phyloP scores from a whole-genome alignment of 257 asterid genomes.

The Agastache rugosa region DNA sequence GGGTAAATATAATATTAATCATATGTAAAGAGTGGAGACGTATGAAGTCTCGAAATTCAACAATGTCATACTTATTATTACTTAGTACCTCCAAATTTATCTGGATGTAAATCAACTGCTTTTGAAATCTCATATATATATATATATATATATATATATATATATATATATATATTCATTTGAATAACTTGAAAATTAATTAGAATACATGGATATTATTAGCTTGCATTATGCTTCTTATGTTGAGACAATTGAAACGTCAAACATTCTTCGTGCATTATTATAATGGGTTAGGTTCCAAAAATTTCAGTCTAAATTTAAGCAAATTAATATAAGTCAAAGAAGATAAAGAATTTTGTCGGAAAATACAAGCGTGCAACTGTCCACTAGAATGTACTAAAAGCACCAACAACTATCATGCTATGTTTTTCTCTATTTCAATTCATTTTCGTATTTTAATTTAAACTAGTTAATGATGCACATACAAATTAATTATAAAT shows the following conservation, averaged over 20 bases:
- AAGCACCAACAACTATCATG: constrained; percentile 41
- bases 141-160: no score
- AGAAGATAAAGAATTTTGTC: constrained; percentile 21
- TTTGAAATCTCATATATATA: not conserved
- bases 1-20: no score
- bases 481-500: no score
- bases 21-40: no score
- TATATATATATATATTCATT: no score
- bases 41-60: no score
- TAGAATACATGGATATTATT: not conserved
- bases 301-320: not conserved
- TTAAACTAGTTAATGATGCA: no score
- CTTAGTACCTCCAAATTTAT: no score
- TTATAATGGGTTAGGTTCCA: constrained; percentile 8
- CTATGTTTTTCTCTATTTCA: constrained; percentile 2
- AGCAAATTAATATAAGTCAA: constrained; percentile 30
- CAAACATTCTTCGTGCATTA: not conserved
- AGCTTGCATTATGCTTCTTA: constrained; percentile 12
- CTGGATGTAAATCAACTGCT: not conserved
- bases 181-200: no score
- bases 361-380: constrained; percentile 27
- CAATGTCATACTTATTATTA: no score
- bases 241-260: constrained; percentile 10
- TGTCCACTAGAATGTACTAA: constrained; percentile 33
- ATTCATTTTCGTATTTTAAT: not conserved